Conservation (phyloP, 495 filamentous ascomycete genomes). For the Cercophora scortea region DNA sequence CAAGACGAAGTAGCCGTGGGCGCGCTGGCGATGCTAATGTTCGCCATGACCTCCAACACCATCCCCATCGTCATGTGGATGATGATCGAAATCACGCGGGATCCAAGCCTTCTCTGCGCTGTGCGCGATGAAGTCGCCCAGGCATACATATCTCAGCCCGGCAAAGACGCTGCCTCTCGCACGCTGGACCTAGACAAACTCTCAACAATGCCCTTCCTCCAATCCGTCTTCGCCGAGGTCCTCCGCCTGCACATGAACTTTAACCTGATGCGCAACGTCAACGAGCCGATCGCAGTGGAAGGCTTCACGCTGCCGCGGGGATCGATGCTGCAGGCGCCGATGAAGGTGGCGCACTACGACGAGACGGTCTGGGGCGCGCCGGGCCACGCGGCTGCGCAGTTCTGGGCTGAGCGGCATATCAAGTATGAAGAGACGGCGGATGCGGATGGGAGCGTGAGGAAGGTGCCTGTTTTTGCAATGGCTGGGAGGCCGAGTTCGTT, state of each 20-base stretch:
- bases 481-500: neutral
- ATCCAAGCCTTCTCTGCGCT: conserved; percentile 9
- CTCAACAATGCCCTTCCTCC: conserved; percentile 22
- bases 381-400: conserved; percentile 22
- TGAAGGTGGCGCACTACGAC: conserved; percentile 16
- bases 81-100: conserved; percentile 17
- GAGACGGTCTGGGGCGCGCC: conserved; percentile 18
- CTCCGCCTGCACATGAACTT: conserved; percentile 28
- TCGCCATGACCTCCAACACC: conserved; percentile 19
- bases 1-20: conserved; percentile 1
- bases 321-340: conserved; percentile 15
- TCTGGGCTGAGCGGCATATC: conserved; percentile 29
- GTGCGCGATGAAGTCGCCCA: conserved; percentile 12
- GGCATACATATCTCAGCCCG: conserved; percentile 4
- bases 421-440: conserved; percentile 4
- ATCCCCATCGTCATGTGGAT: conserved; percentile 20
- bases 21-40: neutral
- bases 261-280: conserved; percentile 16
- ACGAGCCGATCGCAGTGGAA: conserved; percentile 8
- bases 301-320: conserved; percentile 14
- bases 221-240: conserved; percentile 29
- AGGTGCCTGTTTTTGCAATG: neutral
- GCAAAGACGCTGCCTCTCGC: neutral
- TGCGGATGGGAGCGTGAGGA: neutral
- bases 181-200: conserved; percentile 20